Conservation (phyloP, 2,329 filamentous ascomycete species). For the Claviceps pazoutovae region DNA sequence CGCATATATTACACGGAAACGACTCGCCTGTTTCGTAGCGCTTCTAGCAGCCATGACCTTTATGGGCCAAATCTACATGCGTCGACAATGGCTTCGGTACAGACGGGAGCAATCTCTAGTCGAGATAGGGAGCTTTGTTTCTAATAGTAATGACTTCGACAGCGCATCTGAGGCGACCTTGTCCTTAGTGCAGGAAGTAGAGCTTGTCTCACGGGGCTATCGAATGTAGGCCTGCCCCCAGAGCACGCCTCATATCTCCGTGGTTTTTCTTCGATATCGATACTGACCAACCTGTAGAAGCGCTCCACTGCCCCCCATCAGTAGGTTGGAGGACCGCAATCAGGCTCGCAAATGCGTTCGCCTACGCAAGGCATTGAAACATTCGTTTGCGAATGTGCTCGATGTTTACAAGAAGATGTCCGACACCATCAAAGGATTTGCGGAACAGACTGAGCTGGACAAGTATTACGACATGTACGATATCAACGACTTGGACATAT, state of each 20-base stretch:
- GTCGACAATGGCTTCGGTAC: conserved; percentile 70
- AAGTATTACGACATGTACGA: conserved; percentile 89
- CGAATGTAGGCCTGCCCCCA: conserved; percentile 47
- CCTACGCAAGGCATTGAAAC: conserved; percentile 61
- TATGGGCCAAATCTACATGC: conserved; percentile 54
- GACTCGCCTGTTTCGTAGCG: conserved; percentile 33
- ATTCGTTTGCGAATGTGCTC: conserved; percentile 55
- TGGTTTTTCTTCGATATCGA: not conserved
- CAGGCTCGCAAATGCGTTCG: conserved; percentile 68
- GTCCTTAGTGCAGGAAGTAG: conserved; percentile 83
- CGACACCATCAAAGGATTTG: conserved; percentile 53
- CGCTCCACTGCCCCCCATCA: conserved; percentile 81
- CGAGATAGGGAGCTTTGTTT: conserved; percentile 54
- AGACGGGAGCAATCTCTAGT: conserved; percentile 60
- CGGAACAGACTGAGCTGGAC: conserved; percentile 70
- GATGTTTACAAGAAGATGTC: conserved; percentile 59
- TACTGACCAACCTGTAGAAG: conserved; percentile 39
- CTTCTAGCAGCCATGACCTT: conserved; percentile 40
- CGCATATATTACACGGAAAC: conserved; percentile 41
- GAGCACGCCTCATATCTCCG: not conserved
- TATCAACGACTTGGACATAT: conserved; percentile 57
- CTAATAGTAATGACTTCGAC: conserved; percentile 69
- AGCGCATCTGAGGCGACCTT: conserved; percentile 61
- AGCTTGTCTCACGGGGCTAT: conserved; percentile 83
- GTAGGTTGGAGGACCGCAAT: conserved; percentile 70